Percentiles rank a stretch among this genome's conserved stretches.
Conservation (phyloP, 148 eudicot genomes). For the Pouteria glomerata region DNA sequence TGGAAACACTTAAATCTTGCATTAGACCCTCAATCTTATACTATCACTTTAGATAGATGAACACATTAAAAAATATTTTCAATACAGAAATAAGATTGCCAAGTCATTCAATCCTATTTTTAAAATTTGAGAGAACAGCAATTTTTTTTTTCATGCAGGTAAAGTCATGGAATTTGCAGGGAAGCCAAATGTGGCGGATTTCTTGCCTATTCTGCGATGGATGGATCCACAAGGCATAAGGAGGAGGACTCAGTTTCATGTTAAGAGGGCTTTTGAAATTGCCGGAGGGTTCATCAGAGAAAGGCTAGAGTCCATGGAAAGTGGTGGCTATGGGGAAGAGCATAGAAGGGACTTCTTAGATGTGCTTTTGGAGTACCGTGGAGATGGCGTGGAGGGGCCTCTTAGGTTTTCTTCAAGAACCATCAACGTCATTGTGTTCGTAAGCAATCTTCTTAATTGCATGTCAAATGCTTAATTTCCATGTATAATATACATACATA, state of each 20-base stretch:
- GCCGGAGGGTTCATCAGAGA: conserved; percentile 11
- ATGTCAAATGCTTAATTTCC: too few relatives aligned
- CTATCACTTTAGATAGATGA: too few relatives aligned
- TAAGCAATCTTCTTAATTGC: not conserved
- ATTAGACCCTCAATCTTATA: too few relatives aligned
- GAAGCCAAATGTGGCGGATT: conserved; percentile 37
- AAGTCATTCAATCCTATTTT: too few relatives aligned
- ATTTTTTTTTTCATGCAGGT: not conserved
- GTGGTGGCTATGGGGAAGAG: not conserved
- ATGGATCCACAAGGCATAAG: conserved; percentile 20
- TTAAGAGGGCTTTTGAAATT: conserved; percentile 9
- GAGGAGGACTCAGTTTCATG: conserved; percentile 18
- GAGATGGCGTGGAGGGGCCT: conserved; percentile 17
- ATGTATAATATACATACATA: too few relatives aligned
- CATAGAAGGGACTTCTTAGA: conserved; percentile 23
- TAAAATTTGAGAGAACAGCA: too few relatives aligned
- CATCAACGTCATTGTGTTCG: conserved; percentile 21
- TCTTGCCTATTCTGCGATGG: conserved; percentile 26
- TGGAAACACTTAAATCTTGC: too few relatives aligned
- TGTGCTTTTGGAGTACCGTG: conserved; percentile 16
- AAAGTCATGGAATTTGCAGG: conserved; percentile 20
- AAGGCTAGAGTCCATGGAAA: conserved; percentile 3
- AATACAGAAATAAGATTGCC: too few relatives aligned
- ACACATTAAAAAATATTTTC: too few relatives aligned
- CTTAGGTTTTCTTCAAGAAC: conserved; percentile 12